Evolutionary conservation across 139 green algal genomes (phyloP).

Genomic region (Asterochloris erici): DNA sequence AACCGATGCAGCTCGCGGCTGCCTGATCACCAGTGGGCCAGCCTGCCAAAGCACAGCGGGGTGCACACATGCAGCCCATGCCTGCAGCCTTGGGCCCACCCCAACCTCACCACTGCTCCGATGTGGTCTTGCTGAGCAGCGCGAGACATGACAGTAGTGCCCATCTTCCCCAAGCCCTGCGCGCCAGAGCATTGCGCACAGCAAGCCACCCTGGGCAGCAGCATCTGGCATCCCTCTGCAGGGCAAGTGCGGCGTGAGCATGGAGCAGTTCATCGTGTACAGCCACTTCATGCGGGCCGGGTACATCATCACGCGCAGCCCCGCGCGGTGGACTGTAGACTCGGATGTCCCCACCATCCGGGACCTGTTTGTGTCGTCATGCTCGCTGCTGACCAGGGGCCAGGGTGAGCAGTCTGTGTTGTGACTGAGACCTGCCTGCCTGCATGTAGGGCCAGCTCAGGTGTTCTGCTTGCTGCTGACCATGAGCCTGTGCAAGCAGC

Average conservation of each 20-base stretch:
- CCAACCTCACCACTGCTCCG: not conserved
- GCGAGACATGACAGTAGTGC: not conserved
- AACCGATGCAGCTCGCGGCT: not conserved
- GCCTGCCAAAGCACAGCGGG: not conserved
- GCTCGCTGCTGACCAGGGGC: too few species aligned
- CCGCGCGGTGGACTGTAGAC: not conserved
- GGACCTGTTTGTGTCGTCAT: too few species aligned
- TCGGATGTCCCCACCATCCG: not conserved
- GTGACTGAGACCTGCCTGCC: not conserved
- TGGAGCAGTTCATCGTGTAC: conserved; percentile 22
- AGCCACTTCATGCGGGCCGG: conserved; percentile 13
- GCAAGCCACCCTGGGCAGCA: not conserved
- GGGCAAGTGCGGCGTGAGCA: not conserved
- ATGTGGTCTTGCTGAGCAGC: too few species aligned
- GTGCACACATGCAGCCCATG: not conserved
- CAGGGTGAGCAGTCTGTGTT: not conserved
- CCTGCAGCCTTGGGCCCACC: not conserved
- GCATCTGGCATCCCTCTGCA: not conserved
- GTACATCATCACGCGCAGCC: conserved; percentile 12
- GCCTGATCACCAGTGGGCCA: too few species aligned
- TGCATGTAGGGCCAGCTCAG: not conserved
- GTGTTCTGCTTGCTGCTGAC: not conserved
- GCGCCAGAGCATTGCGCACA: too few species aligned
- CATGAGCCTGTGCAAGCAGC: not conserved
- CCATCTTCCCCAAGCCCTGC: not conserved